phyloP scores from a whole-genome alignment of 2,329 filamentous ascomycete genomes.

The Arthrobotrys entomopaga region DNA sequence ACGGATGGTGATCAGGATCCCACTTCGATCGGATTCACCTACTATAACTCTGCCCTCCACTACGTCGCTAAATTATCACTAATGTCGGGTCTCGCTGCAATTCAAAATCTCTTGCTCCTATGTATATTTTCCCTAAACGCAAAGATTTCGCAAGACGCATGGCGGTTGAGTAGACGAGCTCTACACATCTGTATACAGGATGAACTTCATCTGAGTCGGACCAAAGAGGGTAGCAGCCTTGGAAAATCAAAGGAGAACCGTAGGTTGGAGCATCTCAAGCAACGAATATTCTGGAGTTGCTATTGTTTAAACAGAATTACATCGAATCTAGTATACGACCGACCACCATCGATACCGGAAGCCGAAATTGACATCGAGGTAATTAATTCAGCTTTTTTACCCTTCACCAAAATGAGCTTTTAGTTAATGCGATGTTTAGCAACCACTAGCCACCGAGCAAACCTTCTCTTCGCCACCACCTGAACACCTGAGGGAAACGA shows the following conservation, averaged over 20 bases:
- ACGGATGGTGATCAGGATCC: neutral
- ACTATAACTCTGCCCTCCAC: conserved; percentile 41
- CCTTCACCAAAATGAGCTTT: no score
- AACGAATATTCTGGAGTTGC: conserved; percentile 34
- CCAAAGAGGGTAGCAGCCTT: neutral
- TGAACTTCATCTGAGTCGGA: conserved; percentile 36
- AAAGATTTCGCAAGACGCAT: conserved; percentile 43
- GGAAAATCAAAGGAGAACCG: neutral
- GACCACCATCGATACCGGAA: conserved; percentile 51
- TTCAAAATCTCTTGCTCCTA: conserved; percentile 35
- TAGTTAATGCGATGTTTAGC: neutral
- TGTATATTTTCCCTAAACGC: conserved; percentile 44
- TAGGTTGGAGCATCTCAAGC: conserved; percentile 7
- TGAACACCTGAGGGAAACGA: neutral
- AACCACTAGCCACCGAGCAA: conserved; percentile 13
- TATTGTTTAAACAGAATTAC: conserved; percentile 48
- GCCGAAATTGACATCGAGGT: conserved; percentile 44
- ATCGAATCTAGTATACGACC: conserved; percentile 39
- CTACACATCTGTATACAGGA: conserved; percentile 45
- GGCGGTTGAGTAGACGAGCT: conserved; percentile 43
- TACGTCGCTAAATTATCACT: conserved; percentile 18
- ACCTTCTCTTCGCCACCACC: conserved; percentile 1
- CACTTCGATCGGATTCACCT: conserved; percentile 12
- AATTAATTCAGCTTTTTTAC: neutral
- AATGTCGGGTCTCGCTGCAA: conserved; percentile 15